Percentiles rank a stretch among this genome's conserved stretches.
Evolutionary conservation across 306 rosid species (phyloP).

Genomic region (Adenanthera pavonina): DNA sequence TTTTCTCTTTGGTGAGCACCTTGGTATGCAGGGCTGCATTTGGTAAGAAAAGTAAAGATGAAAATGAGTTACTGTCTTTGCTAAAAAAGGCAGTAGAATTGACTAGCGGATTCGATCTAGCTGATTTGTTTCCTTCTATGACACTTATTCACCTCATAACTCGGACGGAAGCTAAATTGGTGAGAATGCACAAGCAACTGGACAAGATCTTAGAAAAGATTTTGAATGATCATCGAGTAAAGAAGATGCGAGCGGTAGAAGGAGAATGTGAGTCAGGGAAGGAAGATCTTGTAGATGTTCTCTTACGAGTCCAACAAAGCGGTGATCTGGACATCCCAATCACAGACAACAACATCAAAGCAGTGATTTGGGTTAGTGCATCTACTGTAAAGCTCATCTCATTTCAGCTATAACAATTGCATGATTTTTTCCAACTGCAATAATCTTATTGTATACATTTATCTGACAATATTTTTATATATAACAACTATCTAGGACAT

Average conservation of each 20-base stretch:
- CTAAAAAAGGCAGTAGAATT: background rate
- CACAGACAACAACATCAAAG: constrained; percentile 46
- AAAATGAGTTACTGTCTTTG: constrained; percentile 21
- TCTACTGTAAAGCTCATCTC: background rate
- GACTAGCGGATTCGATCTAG: constrained; percentile 37
- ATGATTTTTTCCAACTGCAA: background rate
- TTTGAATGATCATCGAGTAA: constrained; percentile 32
- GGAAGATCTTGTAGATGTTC: constrained; percentile 44
- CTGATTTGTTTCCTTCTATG: constrained; percentile 46
- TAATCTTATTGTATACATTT: background rate
- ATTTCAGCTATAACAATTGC: background rate
- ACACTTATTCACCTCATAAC: constrained; percentile 35
- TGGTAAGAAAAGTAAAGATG: constrained; percentile 37
- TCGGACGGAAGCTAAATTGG: constrained; percentile 35
- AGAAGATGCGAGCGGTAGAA: background rate
- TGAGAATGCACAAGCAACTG: constrained; percentile 24
- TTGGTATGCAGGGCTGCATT: constrained; percentile 35
- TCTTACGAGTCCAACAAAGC: constrained; percentile 35
- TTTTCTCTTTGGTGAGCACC: constrained; percentile 5
- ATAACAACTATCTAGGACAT: constrained; percentile 31
- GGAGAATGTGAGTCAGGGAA: constrained; percentile 1
- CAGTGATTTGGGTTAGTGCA: constrained; percentile 45
- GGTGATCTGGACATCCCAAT: constrained; percentile 35
- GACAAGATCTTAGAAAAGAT: constrained; percentile 38
- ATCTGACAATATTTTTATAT: background rate